phyloP scores from a whole-genome alignment of 305 asterid species.

The Fraxinus baroniana region DNA sequence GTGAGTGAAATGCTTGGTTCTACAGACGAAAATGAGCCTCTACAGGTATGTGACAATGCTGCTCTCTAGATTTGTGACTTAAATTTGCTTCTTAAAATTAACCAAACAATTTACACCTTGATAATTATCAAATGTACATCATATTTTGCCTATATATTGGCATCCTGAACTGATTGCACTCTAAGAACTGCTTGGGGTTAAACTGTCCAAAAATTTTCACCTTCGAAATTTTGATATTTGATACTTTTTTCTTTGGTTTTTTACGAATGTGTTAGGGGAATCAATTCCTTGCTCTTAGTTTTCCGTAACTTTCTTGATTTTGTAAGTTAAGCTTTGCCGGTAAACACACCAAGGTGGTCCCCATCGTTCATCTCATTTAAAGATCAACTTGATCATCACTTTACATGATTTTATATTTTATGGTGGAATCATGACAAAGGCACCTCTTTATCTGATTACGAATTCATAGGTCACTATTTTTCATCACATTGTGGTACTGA shows the following conservation, averaged over 20 bases:
- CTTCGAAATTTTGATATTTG: not conserved
- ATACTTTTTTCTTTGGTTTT: not conserved
- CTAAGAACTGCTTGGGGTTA: not conserved
- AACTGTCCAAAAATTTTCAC: not conserved
- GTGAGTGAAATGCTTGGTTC: slow-evolving; percentile 85
- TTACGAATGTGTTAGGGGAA: not conserved
- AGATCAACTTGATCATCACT: not conserved
- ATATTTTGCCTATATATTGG: not conserved
- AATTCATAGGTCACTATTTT: not conserved
- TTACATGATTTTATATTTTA: not conserved
- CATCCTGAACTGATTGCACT: not conserved
- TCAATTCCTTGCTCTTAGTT: not conserved
- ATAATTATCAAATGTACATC: not conserved
- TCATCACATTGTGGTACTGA: not conserved
- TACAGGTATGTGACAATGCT: slow-evolving; percentile 52
- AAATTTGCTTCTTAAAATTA: not conserved
- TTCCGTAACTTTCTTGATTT: not conserved
- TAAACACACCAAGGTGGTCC: not conserved
- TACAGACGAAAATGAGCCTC: slow-evolving; percentile 74
- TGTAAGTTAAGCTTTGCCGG: not conserved
- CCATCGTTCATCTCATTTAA: not conserved
- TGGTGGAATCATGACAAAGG: not conserved
- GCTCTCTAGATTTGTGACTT: not conserved
- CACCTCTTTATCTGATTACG: not conserved
- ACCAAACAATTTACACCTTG: not conserved